phyloP scores from a whole-genome alignment of 2,329 filamentous ascomycete genomes.

The Fusarium graminum region DNA sequence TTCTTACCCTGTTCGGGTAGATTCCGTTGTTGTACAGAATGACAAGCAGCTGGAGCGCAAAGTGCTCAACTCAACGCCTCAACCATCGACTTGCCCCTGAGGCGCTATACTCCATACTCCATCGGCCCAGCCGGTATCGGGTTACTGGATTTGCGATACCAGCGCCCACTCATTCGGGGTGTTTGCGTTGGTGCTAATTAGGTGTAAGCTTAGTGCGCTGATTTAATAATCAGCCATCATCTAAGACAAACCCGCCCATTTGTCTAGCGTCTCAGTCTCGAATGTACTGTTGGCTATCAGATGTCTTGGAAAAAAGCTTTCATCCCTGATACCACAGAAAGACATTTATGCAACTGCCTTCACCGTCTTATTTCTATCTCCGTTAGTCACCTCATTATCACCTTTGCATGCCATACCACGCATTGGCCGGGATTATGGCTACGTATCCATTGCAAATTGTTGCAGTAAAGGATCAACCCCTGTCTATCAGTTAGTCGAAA shows the following conservation, averaged over 20 bases:
- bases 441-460: conserved; percentile 29
- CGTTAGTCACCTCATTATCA: conserved; percentile 31
- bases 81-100: conserved; percentile 33
- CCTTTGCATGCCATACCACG: conserved; percentile 31
- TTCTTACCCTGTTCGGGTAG: conserved; percentile 25
- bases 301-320: conserved; percentile 11
- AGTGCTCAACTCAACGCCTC: conserved; percentile 9
- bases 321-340: conserved; percentile 20
- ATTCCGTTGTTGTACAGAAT: conserved; percentile 28
- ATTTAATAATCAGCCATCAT: conserved; percentile 26
- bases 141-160: conserved; percentile 24
- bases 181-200: conserved; percentile 38
- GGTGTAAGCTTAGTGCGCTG: conserved; percentile 22
- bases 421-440: conserved; percentile 23
- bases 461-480: conserved; percentile 18
- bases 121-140: conserved; percentile 42
- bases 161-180: conserved; percentile 16
- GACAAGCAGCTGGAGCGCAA: conserved; percentile 19
- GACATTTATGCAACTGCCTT: conserved; percentile 15
- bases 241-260: conserved; percentile 23
- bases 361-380: conserved; percentile 32
- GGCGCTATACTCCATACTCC: conserved; percentile 36
- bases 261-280: conserved; percentile 18
- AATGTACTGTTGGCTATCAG: neutral
- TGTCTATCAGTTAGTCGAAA: conserved; percentile 34